Conservation (phyloP, 805 yeast species). For the Starmera amethionina region DNA sequence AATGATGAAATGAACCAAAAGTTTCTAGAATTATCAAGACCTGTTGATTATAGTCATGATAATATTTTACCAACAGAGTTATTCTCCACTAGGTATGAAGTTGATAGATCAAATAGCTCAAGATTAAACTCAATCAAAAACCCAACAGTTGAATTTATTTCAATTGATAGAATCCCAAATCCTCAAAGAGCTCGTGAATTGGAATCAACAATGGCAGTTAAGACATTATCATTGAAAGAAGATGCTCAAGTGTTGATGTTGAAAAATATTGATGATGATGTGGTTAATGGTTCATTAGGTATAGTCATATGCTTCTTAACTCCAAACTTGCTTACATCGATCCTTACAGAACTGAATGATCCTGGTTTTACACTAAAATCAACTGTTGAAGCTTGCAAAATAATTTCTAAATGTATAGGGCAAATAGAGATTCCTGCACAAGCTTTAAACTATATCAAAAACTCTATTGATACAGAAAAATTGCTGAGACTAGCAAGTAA, state of each 20-base stretch:
- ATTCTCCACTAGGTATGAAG: slow-evolving; percentile 81
- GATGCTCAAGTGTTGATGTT: slow-evolving; percentile 94
- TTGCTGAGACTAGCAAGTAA: slow-evolving; percentile 10
- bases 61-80: slow-evolving; percentile 86
- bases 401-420: slow-evolving; percentile 23
- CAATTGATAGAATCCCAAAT: slow-evolving; percentile 29
- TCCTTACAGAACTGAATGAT: slow-evolving; percentile 12
- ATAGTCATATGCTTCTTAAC: slow-evolving; percentile 38
- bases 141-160: slow-evolving; percentile 29
- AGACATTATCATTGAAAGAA: slow-evolving; percentile 51
- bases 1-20: slow-evolving; percentile 34
- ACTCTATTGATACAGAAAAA: slow-evolving; percentile 6
- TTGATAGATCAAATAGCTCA: slow-evolving; percentile 57
- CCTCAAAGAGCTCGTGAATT: slow-evolving; percentile 20
- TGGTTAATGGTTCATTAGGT: slow-evolving; percentile 92
- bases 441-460: slow-evolving; percentile 16
- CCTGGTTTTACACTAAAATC: slow-evolving; percentile 2
- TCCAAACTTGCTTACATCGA: slow-evolving; percentile 12
- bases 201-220: slow-evolving; percentile 66
- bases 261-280: slow-evolving; percentile 61
- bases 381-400: slow-evolving; percentile 19
- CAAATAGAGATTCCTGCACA: slow-evolving; percentile 15
- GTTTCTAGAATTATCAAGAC: slow-evolving; percentile 48
- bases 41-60: slow-evolving; percentile 43
- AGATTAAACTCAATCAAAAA: slow-evolving; percentile 45